These are phyloP conservation scores for Colletotrichum sojae DNA, from an alignment of 2,329 filamentous ascomycete species.

Conservation along the genomic window DNA sequence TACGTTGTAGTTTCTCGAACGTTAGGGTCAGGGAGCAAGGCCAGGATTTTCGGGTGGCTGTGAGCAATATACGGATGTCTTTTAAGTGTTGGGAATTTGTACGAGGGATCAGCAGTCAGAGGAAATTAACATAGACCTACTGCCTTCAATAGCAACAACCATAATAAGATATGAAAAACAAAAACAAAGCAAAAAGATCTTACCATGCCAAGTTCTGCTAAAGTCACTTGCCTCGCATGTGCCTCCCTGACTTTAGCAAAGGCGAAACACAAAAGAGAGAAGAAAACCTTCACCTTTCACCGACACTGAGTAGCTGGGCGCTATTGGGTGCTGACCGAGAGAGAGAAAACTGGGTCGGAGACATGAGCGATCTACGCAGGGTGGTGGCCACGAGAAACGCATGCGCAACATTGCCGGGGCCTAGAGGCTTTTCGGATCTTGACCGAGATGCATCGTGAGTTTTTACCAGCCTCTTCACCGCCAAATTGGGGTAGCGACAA, in stretches of 20 bases:
- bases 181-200: too few relatives aligned
- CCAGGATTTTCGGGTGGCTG: too few relatives aligned
- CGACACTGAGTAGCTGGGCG: background rate
- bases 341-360: constrained; percentile 30
- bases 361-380: constrained; percentile 35
- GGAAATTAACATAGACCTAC: too few relatives aligned
- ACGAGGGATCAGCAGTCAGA: too few relatives aligned
- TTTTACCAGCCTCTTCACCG: constrained; percentile 15
- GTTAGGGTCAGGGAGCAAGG: too few relatives aligned
- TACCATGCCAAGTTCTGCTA: too few relatives aligned
- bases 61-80: too few relatives aligned
- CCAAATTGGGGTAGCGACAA: constrained; percentile 2
- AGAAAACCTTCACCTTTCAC: background rate
- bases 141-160: too few relatives aligned
- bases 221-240: too few relatives aligned
- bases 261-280: background rate
- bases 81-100: too few relatives aligned
- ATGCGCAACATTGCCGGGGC: background rate
- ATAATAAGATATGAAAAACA: too few relatives aligned
- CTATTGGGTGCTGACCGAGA: constrained; percentile 36
- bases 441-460: constrained; percentile 35
- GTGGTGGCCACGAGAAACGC: constrained; percentile 22
- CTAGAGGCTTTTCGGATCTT: constrained; percentile 30
- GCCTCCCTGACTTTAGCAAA: background rate
- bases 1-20: background rate